Base-by-base conservation (phyloP, 208 protist species). In the Acanthamoeba lugdunensis region DNA sequence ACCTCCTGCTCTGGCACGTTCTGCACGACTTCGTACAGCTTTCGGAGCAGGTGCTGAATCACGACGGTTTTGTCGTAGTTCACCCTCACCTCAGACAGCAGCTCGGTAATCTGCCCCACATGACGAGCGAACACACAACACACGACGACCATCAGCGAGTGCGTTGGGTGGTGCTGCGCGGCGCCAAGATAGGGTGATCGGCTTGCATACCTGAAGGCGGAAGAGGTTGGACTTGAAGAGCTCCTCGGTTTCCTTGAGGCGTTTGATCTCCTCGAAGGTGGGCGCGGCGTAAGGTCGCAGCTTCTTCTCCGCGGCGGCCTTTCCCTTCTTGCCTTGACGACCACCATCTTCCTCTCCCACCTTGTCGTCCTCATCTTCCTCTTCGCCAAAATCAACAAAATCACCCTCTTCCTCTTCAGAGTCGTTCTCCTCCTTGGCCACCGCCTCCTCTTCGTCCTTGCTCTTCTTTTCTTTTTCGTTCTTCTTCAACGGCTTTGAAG, bases 221-320 rank as follows among this genome's bases (percentile, higher is more conserved):
- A 94, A 85, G 30, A 94, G 75, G 48, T 94, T 94, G 41, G 91
- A 94, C 54, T 85, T 94, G 52, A 88, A 94, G 11, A 94, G 65
- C 18, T 94, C 75, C n/a, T 94, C 58, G 11, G 91, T 90, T 30
- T 94, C 77, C 91, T 77, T 94, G 9, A 94, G 50, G 28, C 58
- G 56, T 13, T 56, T 84, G 23, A 94, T 37, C 41, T 94, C 91
- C 8, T 94, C 91, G 28, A 63, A 58, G 9, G 73, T 88, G 30
- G 91, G 91, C 69, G 56, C 45, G 5, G 58, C 75, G 61, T 90
- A 94, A 0, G 56, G 50, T 25, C 79, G 77, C 73, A 61, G 52
- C 56, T 54, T 84, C 58, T 94, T 94, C 75, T 71, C 75, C n/a
- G 30, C 67, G 9, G 16, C 33, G 6, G 52, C 41, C 54, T 45